A percentile compares a stretch with the other conserved stretches of the same genome.
phyloP scores from a whole-genome alignment of 225 moss, liverwort and hornwort species.

The Pleurozium schreberi region DNA sequence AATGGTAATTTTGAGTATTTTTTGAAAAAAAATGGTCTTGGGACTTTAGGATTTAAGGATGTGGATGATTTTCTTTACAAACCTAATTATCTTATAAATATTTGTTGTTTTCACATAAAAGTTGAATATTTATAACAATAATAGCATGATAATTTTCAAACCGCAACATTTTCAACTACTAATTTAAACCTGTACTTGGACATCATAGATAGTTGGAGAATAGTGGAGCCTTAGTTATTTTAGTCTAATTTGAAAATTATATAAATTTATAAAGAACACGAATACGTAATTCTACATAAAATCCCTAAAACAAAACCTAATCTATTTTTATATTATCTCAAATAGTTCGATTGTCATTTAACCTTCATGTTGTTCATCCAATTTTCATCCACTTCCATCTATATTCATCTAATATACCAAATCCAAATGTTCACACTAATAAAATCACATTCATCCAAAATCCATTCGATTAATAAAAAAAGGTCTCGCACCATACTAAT shows the following conservation, averaged over 20 bases:
- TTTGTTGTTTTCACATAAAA: too few relatives aligned
- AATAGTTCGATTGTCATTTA: not conserved
- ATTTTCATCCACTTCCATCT: not conserved
- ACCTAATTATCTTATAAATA: not conserved
- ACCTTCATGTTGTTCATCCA: not conserved
- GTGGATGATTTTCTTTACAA: not conserved
- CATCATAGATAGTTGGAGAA: fast-evolving
- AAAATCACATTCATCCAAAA: not conserved
- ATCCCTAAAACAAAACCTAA: fast-evolving
- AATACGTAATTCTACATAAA: not conserved
- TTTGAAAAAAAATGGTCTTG: not conserved
- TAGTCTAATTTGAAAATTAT: not conserved
- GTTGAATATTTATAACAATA: too few relatives aligned
- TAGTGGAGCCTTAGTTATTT: fast-evolving
- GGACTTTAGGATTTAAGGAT: not conserved
- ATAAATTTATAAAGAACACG: not conserved
- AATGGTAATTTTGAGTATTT: not conserved
- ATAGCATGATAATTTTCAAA: too few relatives aligned
- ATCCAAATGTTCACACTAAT: too few relatives aligned
- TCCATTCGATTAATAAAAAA: not conserved
- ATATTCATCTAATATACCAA: fast-evolving
- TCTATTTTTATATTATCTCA: not conserved
- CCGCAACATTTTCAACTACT: fast-evolving
- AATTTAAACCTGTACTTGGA: fast-evolving
- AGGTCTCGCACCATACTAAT: fast-evolving